phyloP scores from a whole-genome alignment of 139 green algal genomes.

The Chlorella sp. region DNA sequence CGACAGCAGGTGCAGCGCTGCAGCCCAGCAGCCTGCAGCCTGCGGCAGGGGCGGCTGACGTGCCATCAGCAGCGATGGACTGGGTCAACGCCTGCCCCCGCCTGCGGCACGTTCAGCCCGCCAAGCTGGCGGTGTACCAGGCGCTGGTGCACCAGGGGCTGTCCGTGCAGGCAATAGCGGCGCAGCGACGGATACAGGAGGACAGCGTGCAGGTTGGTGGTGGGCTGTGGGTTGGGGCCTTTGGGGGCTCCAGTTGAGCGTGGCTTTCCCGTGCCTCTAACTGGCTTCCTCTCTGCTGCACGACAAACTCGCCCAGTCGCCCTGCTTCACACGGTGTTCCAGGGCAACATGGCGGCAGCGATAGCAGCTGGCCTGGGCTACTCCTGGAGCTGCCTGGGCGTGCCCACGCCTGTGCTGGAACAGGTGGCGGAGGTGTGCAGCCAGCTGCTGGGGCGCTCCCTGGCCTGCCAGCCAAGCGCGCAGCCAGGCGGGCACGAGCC shows the following conservation, averaged over 20 bases:
- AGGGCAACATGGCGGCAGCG: constrained; percentile 57
- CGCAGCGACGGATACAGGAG: constrained; percentile 37
- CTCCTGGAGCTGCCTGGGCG: constrained; percentile 39
- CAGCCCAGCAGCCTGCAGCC: too few species aligned
- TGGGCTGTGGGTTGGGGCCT: too few species aligned
- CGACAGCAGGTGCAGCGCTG: neutral
- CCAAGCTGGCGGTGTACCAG: constrained; percentile 51
- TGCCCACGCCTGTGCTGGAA: constrained; percentile 7
- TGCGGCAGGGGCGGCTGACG: neutral
- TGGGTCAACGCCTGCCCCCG: constrained; percentile 31
- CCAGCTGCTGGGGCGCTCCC: constrained; percentile 3
- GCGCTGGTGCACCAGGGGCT: constrained; percentile 39
- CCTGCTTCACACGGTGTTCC: too few species aligned
- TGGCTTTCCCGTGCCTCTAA: too few species aligned
- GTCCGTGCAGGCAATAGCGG: constrained; percentile 36
- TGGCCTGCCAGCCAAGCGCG: neutral
- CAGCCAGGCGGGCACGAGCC: neutral
- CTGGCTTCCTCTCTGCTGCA: too few species aligned
- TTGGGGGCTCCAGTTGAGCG: too few species aligned
- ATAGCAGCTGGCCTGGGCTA: constrained; percentile 53
- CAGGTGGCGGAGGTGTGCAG: neutral
- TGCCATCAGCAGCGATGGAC: neutral
- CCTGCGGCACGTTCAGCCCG: constrained; percentile 50
- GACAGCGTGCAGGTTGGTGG: constrained; percentile 49
- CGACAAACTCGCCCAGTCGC: too few species aligned